Evolutionary conservation across 2,329 filamentous ascomycete species (phyloP), one percentile per base, ranked within the genome.

Genomic region (Aureobasidium sp.): DNA sequence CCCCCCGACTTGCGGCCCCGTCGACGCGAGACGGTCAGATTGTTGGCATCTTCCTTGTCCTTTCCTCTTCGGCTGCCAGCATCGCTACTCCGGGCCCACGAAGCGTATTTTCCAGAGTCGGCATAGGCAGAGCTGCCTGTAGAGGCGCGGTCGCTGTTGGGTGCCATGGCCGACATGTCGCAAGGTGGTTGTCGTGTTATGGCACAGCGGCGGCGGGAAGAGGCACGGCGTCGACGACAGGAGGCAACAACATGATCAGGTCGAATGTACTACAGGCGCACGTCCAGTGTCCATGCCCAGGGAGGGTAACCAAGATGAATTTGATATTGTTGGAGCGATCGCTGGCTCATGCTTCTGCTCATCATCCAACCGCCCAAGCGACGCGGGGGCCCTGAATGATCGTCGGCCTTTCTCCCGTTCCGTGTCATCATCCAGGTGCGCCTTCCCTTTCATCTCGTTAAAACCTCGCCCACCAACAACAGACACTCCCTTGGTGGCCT

Each of bases 11-110:
- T 60, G 57, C 44, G 57, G 6, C 29, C 39, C 20, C 48, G 37
- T 5, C 41, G 37, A 5, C 59, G 47, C 14, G 44, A 61, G 2
- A 55, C 39, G 48, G 37, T 48, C 63, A 27, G 63, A 42, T 36
- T 37, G 36, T 34, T 62, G 29, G 34, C 62, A 44, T 63, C 47
- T 12, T 67, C 66, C 41, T 36, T 39, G 39, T 52, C 59, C 29
- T 47, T 61, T 15, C 39, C 58, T 15, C 27, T 45, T 22, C 31
- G 47, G 52, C 44, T 57, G 36, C 17, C 51, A 25, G 37, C 58
- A 52, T 52, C 58, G 34, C 45, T 60, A 45, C 45, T 51, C 34
- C 57, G 41, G 31, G 44, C 25, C 57, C 57, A 60, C 6, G 57
- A 60, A 14, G 59, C 48, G 12, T 61, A 41, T 47, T 61, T 61